Conservation (phyloP, 2,329 filamentous ascomycete genomes). For the Fusarium dimerum region DNA sequence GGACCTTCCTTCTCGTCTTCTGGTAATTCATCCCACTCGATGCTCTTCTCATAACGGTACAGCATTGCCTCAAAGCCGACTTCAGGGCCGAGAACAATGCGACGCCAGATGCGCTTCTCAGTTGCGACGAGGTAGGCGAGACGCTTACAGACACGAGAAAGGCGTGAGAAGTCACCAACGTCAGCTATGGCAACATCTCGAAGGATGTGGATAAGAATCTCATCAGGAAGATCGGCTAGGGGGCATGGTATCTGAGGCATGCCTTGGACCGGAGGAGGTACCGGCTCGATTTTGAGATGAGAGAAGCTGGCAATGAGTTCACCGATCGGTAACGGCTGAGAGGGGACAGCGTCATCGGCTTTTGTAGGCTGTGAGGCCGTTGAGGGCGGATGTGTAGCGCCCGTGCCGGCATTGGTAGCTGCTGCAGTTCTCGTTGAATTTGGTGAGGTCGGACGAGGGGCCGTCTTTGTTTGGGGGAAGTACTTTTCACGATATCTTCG, state of each 20-base stretch:
- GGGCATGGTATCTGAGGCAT: conserved; percentile 77
- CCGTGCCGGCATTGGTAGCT: background rate
- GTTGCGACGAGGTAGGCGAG: conserved; percentile 82
- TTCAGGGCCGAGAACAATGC: conserved; percentile 67
- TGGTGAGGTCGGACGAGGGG: conserved; percentile 19
- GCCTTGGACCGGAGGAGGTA: conserved; percentile 69
- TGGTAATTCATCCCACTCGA: conserved; percentile 54
- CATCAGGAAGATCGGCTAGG: conserved; percentile 75
- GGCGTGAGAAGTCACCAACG: conserved; percentile 72
- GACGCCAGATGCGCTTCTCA: conserved; percentile 85
- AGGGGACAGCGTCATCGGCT: conserved; percentile 48
- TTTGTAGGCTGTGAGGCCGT: background rate
- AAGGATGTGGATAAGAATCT: conserved; percentile 81
- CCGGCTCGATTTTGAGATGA: conserved; percentile 65
- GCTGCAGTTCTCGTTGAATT: conserved; percentile 13
- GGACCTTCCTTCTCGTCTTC: conserved; percentile 34
- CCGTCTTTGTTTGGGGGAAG: conserved; percentile 62
- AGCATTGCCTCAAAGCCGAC: conserved; percentile 84
- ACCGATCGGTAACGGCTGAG: conserved; percentile 54
- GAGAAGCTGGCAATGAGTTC: conserved; percentile 80
- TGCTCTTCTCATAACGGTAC: conserved; percentile 69
- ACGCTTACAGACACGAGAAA: conserved; percentile 81
- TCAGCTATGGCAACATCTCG: conserved; percentile 71
- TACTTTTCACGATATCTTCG: conserved; percentile 88
- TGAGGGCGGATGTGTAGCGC: background rate